Conservation (phyloP, 768 basidiomycete genomes). For the Goffeauzyma gilvescens region DNA sequence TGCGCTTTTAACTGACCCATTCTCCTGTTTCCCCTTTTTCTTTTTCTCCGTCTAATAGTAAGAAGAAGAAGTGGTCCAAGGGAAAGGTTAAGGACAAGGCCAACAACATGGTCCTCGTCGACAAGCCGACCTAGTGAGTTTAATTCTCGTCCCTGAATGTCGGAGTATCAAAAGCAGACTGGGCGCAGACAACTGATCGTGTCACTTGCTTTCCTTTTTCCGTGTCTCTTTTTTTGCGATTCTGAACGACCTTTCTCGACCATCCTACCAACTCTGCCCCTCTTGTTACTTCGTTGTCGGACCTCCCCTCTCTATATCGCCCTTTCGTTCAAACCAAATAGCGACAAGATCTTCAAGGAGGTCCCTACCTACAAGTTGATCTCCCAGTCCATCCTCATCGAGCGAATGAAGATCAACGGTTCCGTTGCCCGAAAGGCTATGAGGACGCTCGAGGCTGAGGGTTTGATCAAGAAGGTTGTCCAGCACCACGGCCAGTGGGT, state of each 20-base stretch:
- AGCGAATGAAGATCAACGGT: slow-evolving; percentile 92
- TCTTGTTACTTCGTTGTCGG: not conserved
- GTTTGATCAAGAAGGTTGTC: slow-evolving; percentile 83
- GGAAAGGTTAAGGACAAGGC: slow-evolving; percentile 99
- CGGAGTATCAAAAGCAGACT: too few species aligned
- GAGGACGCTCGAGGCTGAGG: slow-evolving; percentile 78
- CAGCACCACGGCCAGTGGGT: slow-evolving; percentile 87
- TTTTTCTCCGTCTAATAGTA: slow-evolving; percentile 29
- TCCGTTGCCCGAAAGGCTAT: slow-evolving; percentile 81
- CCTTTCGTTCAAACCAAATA: too few species aligned
- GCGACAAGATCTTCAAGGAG: slow-evolving; percentile 67
- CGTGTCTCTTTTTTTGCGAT: too few species aligned
- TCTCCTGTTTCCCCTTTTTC: too few species aligned
- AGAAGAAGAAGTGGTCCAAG: slow-evolving; percentile 99
- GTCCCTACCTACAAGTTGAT: slow-evolving; percentile 98
- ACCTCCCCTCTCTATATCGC: not conserved
- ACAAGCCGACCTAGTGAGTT: slow-evolving; percentile 56
- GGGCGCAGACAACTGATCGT: not conserved
- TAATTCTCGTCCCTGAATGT: not conserved
- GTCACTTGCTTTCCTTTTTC: not conserved
- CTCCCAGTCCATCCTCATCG: slow-evolving; percentile 92
- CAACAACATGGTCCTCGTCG: slow-evolving; percentile 81
- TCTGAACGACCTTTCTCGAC: not conserved
- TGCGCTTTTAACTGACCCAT: not conserved
- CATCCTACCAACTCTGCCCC: not conserved